Base-by-base conservation (phyloP, 2,329 filamentous ascomycete genomes). In the Calonectria multiphialidica region DNA sequence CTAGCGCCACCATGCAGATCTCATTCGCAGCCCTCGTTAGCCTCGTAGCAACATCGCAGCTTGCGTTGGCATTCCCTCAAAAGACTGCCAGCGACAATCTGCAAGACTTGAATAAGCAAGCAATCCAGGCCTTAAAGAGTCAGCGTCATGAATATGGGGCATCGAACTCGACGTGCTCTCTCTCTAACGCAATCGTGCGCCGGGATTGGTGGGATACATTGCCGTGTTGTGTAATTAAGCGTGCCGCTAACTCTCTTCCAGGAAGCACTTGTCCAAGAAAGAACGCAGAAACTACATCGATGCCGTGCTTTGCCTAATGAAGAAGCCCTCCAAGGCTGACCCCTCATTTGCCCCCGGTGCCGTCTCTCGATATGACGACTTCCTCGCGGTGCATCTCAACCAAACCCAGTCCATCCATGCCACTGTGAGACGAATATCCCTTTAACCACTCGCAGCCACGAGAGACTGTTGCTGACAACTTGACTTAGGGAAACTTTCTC, bases 311-410 rank as follows among this genome's bases (percentile, higher is more conserved):
- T 88, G 86, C 64, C 76, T 88, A 25, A 81, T 82, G 67, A 71
- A 70, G 3, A 76, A 79, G 72, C 83, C 85, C 0, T 71, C 85
- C 1, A 76, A 72, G 8, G 82, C 80, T 0, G 78, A 80, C 2
- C 69, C 80, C 1, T 69, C 75, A 1, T 76, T 82, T 16, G 83
- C 82, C 1, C 81, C 86, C 0, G 87, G 87, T 4, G 85, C 83
- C 0, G 80, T 79, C 65, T 83, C 80, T 15, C 72, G 86, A 74
- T 88, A 84, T 72, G 87, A 89, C 74, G 87, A 89, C 73, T 89
- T 88, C 65, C 79, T 86, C 15, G 86, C 83, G 16, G 81, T 83
- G 1, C 87, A 89, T 73, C 87, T 89, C 75, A 84, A 86, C 45
- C 82, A 86, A 73, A 87, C 87, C 5, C 70, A 81, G 15, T 67